Conservation (phyloP, 805 yeast genomes). For the Aciculoconidium aculeatum region DNA sequence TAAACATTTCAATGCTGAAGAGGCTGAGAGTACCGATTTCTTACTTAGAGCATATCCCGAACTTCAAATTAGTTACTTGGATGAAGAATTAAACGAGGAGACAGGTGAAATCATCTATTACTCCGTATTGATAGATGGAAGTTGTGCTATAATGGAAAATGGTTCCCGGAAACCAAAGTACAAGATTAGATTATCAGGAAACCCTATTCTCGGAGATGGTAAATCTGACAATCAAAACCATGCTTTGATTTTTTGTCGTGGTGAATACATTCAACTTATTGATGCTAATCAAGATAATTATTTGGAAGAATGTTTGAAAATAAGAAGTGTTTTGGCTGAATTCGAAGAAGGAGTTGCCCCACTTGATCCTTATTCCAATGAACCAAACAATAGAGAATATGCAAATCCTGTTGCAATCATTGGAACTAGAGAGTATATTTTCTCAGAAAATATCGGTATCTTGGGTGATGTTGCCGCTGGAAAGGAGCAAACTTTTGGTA, state of each 20-base stretch:
- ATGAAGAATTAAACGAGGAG: slow-evolving; percentile 39
- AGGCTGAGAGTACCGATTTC: slow-evolving; percentile 53
- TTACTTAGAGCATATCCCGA: slow-evolving; percentile 63
- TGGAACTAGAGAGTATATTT: slow-evolving; percentile 79
- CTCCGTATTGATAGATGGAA: slow-evolving; percentile 68
- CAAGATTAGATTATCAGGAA: slow-evolving; percentile 63
- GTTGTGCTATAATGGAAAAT: slow-evolving; percentile 52
- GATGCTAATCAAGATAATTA: slow-evolving; percentile 86
- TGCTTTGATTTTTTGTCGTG: slow-evolving; percentile 67
- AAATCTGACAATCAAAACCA: slow-evolving; percentile 81
- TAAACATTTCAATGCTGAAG: slow-evolving; percentile 48
- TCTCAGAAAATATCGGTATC: slow-evolving; percentile 77
- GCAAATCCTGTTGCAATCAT: slow-evolving; percentile 68
- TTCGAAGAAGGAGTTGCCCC: slow-evolving; percentile 50
- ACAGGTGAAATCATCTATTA: slow-evolving; percentile 44
- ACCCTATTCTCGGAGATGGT: slow-evolving; percentile 82
- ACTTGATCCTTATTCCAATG: slow-evolving; percentile 9
- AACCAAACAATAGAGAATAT: slow-evolving; percentile 14
- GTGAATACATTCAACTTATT: slow-evolving; percentile 73
- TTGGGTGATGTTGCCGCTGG: slow-evolving; percentile 86
- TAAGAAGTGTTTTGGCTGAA: slow-evolving; percentile 68
- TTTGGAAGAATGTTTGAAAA: slow-evolving; percentile 74
- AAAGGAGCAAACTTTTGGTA: slow-evolving; percentile 83
- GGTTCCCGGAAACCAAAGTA: slow-evolving; percentile 46
- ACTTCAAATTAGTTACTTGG: slow-evolving; percentile 57